Base-by-base conservation (phyloP, 441 rosid genomes). In the Macaranga tanarius region DNA sequence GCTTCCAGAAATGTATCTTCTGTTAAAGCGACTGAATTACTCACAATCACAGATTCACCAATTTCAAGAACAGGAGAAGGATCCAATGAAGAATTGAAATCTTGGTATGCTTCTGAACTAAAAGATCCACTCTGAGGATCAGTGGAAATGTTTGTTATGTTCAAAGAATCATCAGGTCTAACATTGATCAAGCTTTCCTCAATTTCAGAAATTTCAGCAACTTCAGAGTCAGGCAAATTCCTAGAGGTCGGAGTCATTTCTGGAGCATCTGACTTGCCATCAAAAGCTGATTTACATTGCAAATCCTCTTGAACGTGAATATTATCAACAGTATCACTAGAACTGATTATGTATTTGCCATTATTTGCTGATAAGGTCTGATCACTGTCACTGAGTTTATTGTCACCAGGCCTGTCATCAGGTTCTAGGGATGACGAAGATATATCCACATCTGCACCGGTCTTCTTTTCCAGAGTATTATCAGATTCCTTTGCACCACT, bases 221-320 rank as follows among this genome's bases (percentile, higher is more conserved):
- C 69, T 65, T 77, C 84, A 71, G 87, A 71, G 73, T 85, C 81
- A 62, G 84, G 81, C 66, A 77, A 71, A 70, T 79, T 31, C 19
- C 69, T 67, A 48, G 86, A 82, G 57, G 70, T 79, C 60, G 69
- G 73, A 63, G 64, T 72, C 59, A 65, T 73, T 65, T 84, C 84
- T 22, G 82, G 69, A 75, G 77, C 83, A 83, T 80, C 71, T 54
- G 79, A 72, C 60, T 67, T 56, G 58, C 72, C 82, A 75, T 79
- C 76, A 76, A 71, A 50, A 70, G 67, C 74, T 15, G 81, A 82
- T 59, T 83, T 83, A 69, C 78, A 66, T 63, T 71, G 81, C 72
- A 74, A 67, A 71, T 77, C 81, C 65, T 80, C 81, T 66, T 73
- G 83, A 48, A 70, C 47, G 22, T 76, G 69, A 42, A 69, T 73